These are phyloP conservation scores for Mallotus nudiflorus DNA, from an alignment of 345 rosid species.

Conservation along the genomic window DNA sequence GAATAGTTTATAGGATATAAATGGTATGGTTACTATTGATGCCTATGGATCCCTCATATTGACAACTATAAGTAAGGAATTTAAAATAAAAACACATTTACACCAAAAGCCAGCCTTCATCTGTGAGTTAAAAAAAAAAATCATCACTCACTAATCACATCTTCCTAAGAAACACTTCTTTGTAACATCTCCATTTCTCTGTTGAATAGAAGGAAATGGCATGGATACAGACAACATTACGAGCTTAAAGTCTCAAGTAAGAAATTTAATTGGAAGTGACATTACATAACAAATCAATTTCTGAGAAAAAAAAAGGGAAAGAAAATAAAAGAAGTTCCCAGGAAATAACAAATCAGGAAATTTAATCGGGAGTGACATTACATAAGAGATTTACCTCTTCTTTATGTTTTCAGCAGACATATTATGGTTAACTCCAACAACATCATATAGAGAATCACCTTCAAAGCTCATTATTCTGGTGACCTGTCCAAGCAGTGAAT, in stretches of 20 bases:
- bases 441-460: conserved; percentile 66
- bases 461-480: conserved; percentile 83
- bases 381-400: conserved; percentile 57
- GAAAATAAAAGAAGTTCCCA: background rate
- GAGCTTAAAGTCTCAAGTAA: background rate
- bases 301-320: background rate
- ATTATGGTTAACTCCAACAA: conserved; percentile 71
- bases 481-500: conserved; percentile 47
- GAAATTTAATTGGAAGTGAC: background rate
- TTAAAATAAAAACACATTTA: background rate
- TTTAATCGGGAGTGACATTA: background rate
- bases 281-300: conserved; percentile 7
- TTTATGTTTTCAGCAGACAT: conserved; percentile 74
- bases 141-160: background rate
- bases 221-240: background rate
- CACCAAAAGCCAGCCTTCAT: background rate
- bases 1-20: background rate
- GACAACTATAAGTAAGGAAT: background rate
- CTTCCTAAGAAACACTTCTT: background rate
- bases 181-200: background rate
- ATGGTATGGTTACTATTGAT: conserved; percentile 2
- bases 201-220: background rate
- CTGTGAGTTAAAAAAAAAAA: background rate
- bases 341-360: background rate
- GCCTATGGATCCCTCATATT: background rate